Evolutionary conservation across 148 eudicot species (phyloP), one percentile per base, ranked within the genome.

Genomic region (Camellia granthamiana): DNA sequence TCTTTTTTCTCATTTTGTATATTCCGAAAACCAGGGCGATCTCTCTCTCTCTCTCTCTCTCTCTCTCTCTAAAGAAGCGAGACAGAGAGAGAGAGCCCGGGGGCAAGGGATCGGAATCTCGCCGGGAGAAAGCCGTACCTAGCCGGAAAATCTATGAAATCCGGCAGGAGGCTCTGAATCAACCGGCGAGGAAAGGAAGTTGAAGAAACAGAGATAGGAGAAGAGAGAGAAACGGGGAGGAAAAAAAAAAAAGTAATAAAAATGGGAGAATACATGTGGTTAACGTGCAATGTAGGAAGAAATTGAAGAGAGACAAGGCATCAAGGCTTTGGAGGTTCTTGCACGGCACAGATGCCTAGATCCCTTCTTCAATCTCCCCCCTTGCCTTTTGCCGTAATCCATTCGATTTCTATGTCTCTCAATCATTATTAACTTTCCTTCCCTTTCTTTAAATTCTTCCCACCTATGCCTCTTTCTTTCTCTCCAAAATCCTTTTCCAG

Each of bases 261-360:
- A 30, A 8, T 38, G 23, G 9, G 80, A 64, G 63, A 42, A 64
- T 72, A 76, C 81, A 84, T 75, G 88, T 65, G 85, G 87, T 87
- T 87, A 88, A 87, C 93, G 91, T 90, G 94, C 84, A 91, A 84
- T 89, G 91, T 75, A 86, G 88, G 92, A 80, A 84, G 85, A 70
- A 64, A 59, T 42, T 30, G 69, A 52, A 64, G 79, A 77, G 72
- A 74, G 74, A 61, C 74, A 73, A 52, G 70, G 84, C 78, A 89
- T 86, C 88, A 18, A 69, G 78, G 83, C 70, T 78, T 83, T 84
- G 92, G 87, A 90, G 87, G 89, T 89, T 83, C 71, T 86, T 88
- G 91, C 97, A 93, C 92, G 93, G 83, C 94, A 90, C 90, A 88
- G 89, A 85, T 86, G 81, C 89, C 78, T 83, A 87, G 88, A 82